phyloP scores from a whole-genome alignment of 2,329 filamentous ascomycete species.

The Nectriaceae sp. region DNA sequence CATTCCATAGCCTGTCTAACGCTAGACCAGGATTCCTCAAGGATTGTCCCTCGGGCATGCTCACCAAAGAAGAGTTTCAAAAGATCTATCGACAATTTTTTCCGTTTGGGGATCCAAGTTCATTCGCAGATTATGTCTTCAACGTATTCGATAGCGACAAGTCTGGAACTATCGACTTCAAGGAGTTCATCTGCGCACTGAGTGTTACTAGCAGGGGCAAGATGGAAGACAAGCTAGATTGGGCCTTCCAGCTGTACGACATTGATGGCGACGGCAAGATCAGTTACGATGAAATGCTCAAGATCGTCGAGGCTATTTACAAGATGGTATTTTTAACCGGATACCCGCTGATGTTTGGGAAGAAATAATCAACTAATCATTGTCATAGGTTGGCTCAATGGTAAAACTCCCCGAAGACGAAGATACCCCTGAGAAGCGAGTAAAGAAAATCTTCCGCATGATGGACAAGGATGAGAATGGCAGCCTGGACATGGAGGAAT shows the following conservation, averaged over 20 bases:
- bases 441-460: constrained; percentile 98
- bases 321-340: too few relatives aligned
- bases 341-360: too few relatives aligned
- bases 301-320: constrained; percentile 98
- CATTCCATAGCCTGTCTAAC: constrained; percentile 14
- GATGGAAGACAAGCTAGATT: constrained; percentile 99
- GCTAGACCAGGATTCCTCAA: constrained; percentile 80
- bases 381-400: constrained; percentile 87
- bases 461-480: constrained; percentile 99
- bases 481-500: constrained; percentile 93
- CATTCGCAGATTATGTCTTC: constrained; percentile 98
- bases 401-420: constrained; percentile 98
- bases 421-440: constrained; percentile 97
- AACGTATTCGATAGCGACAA: constrained; percentile 99
- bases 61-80: constrained; percentile 98
- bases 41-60: constrained; percentile 94
- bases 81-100: constrained; percentile 99
- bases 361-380: constrained; percentile 16
- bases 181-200: constrained; percentile 98
- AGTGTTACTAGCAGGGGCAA: constrained; percentile 96
- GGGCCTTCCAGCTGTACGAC: constrained; percentile 99
- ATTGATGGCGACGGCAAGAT: constrained; percentile 99
- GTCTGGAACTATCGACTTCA: constrained; percentile 97
- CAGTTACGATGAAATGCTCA: constrained; percentile 98
- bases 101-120: constrained; percentile 94